A percentile compares a stretch with the other conserved stretches of the same genome.
These are phyloP conservation scores for Eragrostis tef DNA, from an alignment of 202 grass and related monocot genomes.

Conservation along the genomic window DNA sequence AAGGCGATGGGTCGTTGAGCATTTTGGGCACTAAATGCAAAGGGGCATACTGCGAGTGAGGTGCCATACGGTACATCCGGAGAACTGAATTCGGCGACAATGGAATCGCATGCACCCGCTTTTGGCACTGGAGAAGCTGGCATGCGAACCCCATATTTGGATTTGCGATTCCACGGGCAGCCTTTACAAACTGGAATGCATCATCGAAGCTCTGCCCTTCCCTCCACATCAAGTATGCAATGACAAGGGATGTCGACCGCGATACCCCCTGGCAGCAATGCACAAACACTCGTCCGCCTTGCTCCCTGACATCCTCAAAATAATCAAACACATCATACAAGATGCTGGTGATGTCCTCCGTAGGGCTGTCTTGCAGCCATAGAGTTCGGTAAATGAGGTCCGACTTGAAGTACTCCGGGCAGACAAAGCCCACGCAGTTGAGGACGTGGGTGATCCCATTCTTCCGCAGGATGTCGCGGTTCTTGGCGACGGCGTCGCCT, in stretches of 20 bases:
- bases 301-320: constrained; percentile 95
- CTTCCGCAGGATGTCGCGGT: constrained; percentile 77
- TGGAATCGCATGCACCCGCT: constrained; percentile 87
- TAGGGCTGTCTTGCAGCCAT: constrained; percentile 98
- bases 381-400: constrained; percentile 92
- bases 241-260: constrained; percentile 88
- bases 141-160: constrained; percentile 99
- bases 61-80: constrained; percentile 89
- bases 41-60: constrained; percentile 85
- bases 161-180: constrained; percentile 87
- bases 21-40: constrained; percentile 94
- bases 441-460: constrained; percentile 97
- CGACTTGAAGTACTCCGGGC: constrained; percentile 89
- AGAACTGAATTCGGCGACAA: constrained; percentile 89
- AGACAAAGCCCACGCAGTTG: constrained; percentile 96
- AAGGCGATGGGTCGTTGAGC: constrained; percentile 81
- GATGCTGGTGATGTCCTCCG: constrained; percentile 98
- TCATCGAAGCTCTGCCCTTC: constrained; percentile 96
- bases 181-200: constrained; percentile 89
- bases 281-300: constrained; percentile 78
- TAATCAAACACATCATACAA: constrained; percentile 98
- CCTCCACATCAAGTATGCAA: constrained; percentile 99
- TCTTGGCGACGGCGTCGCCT: constrained; percentile 82
- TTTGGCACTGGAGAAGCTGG: constrained; percentile 96
- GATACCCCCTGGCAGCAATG: constrained; percentile 99